Conservation (phyloP, 306 rosid genomes). For the Ammopiptanthus mongolicus region DNA sequence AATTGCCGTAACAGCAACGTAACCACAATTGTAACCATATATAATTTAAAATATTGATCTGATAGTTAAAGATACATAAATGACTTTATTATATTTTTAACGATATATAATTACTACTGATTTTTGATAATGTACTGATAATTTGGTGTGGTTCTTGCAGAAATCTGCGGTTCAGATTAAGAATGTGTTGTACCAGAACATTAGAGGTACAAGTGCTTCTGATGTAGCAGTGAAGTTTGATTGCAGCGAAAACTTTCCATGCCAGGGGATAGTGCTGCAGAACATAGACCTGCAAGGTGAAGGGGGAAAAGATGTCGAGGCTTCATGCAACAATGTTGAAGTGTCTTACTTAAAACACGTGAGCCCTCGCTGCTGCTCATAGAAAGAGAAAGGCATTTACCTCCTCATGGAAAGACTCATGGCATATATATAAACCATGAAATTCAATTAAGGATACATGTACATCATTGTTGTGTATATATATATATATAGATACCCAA, state of each 20-base stretch:
- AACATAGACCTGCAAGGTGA: conserved; percentile 32
- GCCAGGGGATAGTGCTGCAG: conserved; percentile 46
- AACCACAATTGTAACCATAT: too few species aligned
- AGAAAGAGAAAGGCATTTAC: background rate
- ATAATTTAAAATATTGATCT: too few species aligned
- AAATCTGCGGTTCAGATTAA: conserved; percentile 48
- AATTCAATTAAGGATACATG: background rate
- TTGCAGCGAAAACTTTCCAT: conserved; percentile 57
- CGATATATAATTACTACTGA: background rate
- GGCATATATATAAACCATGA: background rate
- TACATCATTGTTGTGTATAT: background rate
- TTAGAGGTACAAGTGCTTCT: conserved; percentile 66
- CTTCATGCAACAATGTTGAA: conserved; percentile 44
- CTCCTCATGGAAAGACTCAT: background rate
- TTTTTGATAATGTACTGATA: background rate
- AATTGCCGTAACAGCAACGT: too few species aligned
- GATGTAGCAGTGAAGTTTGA: conserved; percentile 56
- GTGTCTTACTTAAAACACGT: conserved; percentile 31
- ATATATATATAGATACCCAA: background rate
- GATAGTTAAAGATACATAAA: too few species aligned
- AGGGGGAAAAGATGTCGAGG: conserved; percentile 24
- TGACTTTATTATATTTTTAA: too few species aligned
- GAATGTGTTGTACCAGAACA: conserved; percentile 67
- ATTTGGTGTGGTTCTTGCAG: conserved; percentile 12
- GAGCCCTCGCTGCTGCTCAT: conserved; percentile 43